Conservation (phyloP, 1,284 basidiomycete species). For the Fomitopsis palustris region DNA sequence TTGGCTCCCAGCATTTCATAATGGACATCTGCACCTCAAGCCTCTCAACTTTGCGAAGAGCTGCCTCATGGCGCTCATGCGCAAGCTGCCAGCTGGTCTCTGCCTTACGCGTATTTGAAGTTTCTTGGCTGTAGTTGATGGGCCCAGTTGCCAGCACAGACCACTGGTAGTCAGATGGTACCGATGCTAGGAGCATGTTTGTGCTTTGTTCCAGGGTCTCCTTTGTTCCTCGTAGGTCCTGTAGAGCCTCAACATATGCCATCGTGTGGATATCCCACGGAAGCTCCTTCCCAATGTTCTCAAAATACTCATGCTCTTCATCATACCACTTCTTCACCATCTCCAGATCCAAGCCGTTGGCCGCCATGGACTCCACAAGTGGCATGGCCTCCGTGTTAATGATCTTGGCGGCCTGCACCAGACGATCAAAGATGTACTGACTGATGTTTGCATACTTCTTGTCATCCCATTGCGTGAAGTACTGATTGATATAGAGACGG, state of each 20-base stretch:
- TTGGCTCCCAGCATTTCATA: conserved; percentile 17
- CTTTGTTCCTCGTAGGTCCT: neutral
- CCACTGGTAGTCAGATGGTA: conserved; percentile 2
- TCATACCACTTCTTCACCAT: conserved; percentile 11
- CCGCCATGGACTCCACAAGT: conserved; percentile 2
- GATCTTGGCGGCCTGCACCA: conserved; percentile 13
- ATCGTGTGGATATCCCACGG: conserved; percentile 7
- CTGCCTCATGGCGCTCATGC: neutral
- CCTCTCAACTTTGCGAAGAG: conserved; percentile 8
- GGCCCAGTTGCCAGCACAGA: neutral
- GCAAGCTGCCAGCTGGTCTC: conserved; percentile 2
- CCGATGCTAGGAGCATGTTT: neutral
- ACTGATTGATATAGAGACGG: conserved; percentile 20
- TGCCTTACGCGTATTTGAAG: too few species aligned
- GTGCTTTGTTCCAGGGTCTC: neutral
- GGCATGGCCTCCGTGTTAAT: conserved; percentile 5
- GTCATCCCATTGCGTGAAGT: conserved; percentile 25
- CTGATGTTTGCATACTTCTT: conserved; percentile 25
- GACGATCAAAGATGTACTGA: conserved; percentile 18
- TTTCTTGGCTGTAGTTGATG: conserved; percentile 4
- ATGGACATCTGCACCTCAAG: conserved; percentile 22
- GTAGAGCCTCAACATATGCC: conserved; percentile 18
- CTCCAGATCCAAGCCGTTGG: neutral
- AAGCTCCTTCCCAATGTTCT: conserved; percentile 13
- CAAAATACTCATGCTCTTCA: conserved; percentile 15